phyloP scores from a whole-genome alignment of 1,284 basidiomycete genomes.

The Ganoderma multipileum region DNA sequence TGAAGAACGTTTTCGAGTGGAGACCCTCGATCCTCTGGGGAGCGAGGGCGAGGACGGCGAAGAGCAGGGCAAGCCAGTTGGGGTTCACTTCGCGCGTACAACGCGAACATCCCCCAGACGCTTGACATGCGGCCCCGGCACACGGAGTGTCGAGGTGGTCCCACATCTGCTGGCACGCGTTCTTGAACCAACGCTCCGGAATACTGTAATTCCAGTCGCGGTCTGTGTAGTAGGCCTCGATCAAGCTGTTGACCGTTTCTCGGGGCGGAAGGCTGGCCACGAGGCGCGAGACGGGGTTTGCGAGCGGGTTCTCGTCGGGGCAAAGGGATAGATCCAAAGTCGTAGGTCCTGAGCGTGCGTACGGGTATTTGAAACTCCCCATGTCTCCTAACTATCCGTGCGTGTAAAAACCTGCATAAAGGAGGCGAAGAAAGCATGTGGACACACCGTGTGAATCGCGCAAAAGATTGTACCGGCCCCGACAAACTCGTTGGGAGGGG shows the following conservation, averaged over 20 bases:
- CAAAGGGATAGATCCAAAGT: constrained; percentile 25
- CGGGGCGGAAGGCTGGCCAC: constrained; percentile 48
- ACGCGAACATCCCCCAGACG: constrained; percentile 47
- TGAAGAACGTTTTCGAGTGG: constrained; percentile 47
- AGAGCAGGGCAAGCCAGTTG: constrained; percentile 57
- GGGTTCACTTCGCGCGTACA: constrained; percentile 52
- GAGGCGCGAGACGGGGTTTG: constrained; percentile 45
- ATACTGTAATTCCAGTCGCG: constrained; percentile 60
- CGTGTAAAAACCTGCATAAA: background rate
- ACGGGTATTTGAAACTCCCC: constrained; percentile 27
- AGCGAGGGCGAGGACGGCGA: constrained; percentile 52
- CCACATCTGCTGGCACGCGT: constrained; percentile 53
- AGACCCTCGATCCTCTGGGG: constrained; percentile 38
- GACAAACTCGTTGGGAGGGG: constrained; percentile 38
- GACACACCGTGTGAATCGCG: constrained; percentile 38
- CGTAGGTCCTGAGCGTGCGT: constrained; percentile 29
- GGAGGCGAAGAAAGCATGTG: background rate
- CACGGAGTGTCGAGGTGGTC: constrained; percentile 44
- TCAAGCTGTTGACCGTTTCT: constrained; percentile 42
- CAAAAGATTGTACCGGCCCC: constrained; percentile 40
- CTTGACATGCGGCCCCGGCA: constrained; percentile 33
- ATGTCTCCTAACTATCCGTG: constrained; percentile 35
- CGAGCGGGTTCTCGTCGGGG: constrained; percentile 32
- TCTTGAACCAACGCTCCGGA: constrained; percentile 54
- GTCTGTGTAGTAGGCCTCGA: constrained; percentile 50